phyloP scores from a whole-genome alignment of 768 basidiomycete species.

The Jaapia argillacea region DNA sequence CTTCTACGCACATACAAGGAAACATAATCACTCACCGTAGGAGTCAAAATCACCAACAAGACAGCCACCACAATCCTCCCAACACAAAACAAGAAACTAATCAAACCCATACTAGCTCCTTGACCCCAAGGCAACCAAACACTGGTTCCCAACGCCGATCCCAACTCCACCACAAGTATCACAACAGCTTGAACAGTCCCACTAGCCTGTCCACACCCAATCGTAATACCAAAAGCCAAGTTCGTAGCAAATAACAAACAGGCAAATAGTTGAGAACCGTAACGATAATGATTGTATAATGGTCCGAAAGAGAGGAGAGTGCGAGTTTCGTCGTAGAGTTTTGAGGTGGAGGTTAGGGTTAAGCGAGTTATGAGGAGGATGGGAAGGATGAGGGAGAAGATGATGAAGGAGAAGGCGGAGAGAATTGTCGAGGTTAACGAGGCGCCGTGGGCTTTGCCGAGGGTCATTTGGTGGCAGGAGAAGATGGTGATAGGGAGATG shows the following conservation, averaged over 20 bases:
- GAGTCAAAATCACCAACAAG: constrained; percentile 81
- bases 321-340: constrained; percentile 90
- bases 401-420: constrained; percentile 69
- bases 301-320: constrained; percentile 87
- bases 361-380: constrained; percentile 69
- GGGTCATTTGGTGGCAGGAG: constrained; percentile 78
- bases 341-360: constrained; percentile 70
- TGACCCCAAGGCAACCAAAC: constrained; percentile 96
- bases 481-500: constrained; percentile 93
- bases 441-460: constrained; percentile 37
- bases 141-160: constrained; percentile 79
- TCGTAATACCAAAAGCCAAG: constrained; percentile 70
- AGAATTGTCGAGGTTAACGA: constrained; percentile 60
- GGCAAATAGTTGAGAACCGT: constrained; percentile 85
- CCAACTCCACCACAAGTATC: constrained; percentile 82
- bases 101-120: constrained; percentile 93
- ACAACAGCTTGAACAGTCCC: constrained; percentile 90
- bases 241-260: constrained; percentile 74
- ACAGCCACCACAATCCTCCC: constrained; percentile 86
- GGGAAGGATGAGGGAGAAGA: constrained; percentile 75
- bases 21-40: constrained; percentile 53
- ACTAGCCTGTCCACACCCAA: constrained; percentile 84
- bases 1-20: background rate
- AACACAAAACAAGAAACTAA: constrained; percentile 90
- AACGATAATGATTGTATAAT: constrained; percentile 90